These are phyloP conservation scores for Sporisorium sorghi DNA, from an alignment of 1,284 basidiomycete species.

Conservation along the genomic window DNA sequence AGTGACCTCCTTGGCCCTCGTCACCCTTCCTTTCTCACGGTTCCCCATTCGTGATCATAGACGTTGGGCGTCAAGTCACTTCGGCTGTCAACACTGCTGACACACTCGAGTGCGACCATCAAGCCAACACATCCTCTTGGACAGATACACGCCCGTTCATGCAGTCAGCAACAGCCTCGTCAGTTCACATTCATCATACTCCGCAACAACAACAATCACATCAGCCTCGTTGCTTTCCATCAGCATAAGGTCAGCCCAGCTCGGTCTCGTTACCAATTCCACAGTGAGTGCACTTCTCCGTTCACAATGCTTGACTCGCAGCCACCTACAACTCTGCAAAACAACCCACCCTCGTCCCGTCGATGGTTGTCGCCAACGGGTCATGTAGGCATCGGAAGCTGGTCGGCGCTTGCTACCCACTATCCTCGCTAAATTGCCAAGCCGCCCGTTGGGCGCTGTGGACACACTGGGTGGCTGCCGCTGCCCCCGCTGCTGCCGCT, in stretches of 20 bases:
- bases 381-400: conserved; percentile 3
- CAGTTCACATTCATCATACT: neutral
- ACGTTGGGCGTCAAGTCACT: no score
- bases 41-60: neutral
- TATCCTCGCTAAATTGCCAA: neutral
- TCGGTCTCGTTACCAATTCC: neutral
- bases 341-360: neutral
- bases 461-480: neutral
- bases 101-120: neutral
- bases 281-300: neutral
- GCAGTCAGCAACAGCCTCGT: neutral
- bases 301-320: neutral
- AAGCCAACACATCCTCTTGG: no score
- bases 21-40: neutral
- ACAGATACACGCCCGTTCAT: no score
- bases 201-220: neutral
- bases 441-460: neutral
- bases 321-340: neutral
- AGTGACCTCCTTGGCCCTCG: neutral
- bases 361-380: neutral
- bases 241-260: neutral
- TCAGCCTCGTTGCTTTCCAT: no score
- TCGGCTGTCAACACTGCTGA: neutral
- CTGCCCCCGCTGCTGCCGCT: no score
- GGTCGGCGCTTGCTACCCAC: neutral